A percentile compares a stretch with the other conserved stretches of the same genome.
Evolutionary conservation across 208 protist genomes (phyloP).

Genomic region (Trypanosoma theileri): DNA sequence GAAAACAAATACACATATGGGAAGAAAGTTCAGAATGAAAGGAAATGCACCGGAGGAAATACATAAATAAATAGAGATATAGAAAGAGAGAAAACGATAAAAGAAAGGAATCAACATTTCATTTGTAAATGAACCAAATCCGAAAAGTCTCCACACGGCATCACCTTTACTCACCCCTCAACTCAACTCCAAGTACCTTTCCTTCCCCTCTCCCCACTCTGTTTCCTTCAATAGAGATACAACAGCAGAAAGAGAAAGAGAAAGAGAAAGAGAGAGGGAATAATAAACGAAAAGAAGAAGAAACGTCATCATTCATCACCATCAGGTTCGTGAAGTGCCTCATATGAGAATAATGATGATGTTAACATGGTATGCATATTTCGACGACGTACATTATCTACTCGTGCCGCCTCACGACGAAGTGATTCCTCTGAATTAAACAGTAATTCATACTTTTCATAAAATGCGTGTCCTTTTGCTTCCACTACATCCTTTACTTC

Average conservation of each 20-base stretch:
- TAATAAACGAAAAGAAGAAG: not conserved
- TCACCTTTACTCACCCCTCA: too few relatives aligned
- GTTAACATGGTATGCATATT: conserved; percentile 54
- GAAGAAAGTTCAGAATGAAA: too few relatives aligned
- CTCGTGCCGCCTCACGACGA: conserved; percentile 61
- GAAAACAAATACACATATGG: too few relatives aligned
- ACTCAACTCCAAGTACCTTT: too few relatives aligned
- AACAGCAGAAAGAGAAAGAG: not conserved
- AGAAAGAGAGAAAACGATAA: too few relatives aligned
- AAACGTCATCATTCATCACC: conserved; percentile 46
- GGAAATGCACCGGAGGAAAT: too few relatives aligned
- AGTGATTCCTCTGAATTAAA: conserved; percentile 82
- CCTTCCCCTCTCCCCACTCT: too few relatives aligned
- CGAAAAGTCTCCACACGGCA: too few relatives aligned
- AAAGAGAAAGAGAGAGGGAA: conserved; percentile 7
- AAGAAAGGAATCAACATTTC: too few relatives aligned
- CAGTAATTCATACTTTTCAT: conserved; percentile 78
- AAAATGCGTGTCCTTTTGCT: conserved; percentile 75
- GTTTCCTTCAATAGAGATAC: not conserved
- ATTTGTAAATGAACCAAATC: too few relatives aligned
- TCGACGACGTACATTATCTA: conserved; percentile 54
- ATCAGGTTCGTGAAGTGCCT: conserved; percentile 82
- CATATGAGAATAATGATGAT: conserved; percentile 63
- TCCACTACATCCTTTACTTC: conserved; percentile 87
- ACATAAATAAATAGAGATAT: too few relatives aligned